Evolutionary conservation across 495 filamentous ascomycete genomes (phyloP).

Genomic region (Penicillium maclennaniae): DNA sequence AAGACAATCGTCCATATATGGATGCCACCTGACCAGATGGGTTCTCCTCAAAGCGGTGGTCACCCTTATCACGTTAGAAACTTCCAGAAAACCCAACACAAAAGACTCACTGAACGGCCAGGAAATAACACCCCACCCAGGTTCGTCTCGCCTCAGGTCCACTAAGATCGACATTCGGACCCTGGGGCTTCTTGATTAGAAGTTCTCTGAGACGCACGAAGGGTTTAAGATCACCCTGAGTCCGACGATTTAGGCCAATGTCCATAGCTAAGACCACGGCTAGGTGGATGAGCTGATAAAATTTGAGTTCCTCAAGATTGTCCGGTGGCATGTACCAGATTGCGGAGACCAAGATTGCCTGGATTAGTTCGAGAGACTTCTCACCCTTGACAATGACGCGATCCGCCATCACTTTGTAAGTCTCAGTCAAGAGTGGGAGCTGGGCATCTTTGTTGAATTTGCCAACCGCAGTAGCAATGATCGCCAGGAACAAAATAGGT

Average conservation of each 20-base stretch:
- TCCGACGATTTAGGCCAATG: constrained; percentile 65
- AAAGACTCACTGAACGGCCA: constrained; percentile 52
- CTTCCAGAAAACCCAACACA: background rate
- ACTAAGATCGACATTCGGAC: constrained; percentile 51
- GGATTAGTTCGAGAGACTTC: constrained; percentile 83
- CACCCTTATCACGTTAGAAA: constrained; percentile 60
- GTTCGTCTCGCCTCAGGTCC: constrained; percentile 70
- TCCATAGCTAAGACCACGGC: constrained; percentile 85
- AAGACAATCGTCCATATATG: constrained; percentile 83
- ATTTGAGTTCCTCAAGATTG: constrained; percentile 81
- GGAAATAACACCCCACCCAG: constrained; percentile 80
- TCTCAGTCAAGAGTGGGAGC: constrained; percentile 58
- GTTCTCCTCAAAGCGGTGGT: constrained; percentile 77
- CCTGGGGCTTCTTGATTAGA: constrained; percentile 35
- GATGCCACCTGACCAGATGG: constrained; percentile 75
- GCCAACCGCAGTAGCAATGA: constrained; percentile 66
- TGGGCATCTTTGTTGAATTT: constrained; percentile 58
- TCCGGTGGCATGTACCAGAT: constrained; percentile 85
- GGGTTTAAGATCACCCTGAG: constrained; percentile 21
- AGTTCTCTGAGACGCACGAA: constrained; percentile 31
- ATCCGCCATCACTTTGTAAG: constrained; percentile 70
- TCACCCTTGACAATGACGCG: constrained; percentile 69
- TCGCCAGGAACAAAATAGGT: constrained; percentile 77
- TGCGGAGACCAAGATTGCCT: constrained; percentile 67
- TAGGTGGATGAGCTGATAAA: constrained; percentile 82